Base-by-base conservation (phyloP, 2,329 filamentous ascomycete species). In the Stemphylium lycopersici region DNA sequence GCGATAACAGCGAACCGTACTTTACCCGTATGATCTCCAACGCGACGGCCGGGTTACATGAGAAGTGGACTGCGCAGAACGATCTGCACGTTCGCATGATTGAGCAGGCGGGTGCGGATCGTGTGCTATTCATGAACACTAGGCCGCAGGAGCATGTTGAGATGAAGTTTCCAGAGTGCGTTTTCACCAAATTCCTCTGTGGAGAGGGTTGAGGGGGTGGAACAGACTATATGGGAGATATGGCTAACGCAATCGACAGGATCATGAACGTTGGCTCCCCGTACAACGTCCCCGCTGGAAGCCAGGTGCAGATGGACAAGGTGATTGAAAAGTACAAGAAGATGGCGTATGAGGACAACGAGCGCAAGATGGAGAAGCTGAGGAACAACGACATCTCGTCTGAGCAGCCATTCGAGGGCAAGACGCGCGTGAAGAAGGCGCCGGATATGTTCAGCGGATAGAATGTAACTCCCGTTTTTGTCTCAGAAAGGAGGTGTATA, bases 111-210 rank as follows among this genome's bases (percentile, higher is more conserved):
- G 86, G 83, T 32, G 76, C 79, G 45, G 87, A 90, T 70, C 78
- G 84, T 56, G 83, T 86, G 62, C 71, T 89, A 62, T 87, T 88
- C 70, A 55, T 75, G 61, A 78, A 79, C 59, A 63, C 69, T n/a
- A 72, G 73, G 66, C 77, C 80, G 26, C 75, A 79, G 61, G 78
- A 75, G 48, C 72, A 79, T 62, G 76, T 85, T 39, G 79, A 85
- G 16, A 72, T 89, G 72, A 83, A 76, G 69, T 86, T 83, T 65
- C 85, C 84, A 31, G 87, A 90, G 87, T 90, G 83, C 58, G 86
- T 83, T 29, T 8, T 34, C 26, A 10, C 26, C 10, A 26, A 6
- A 10, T 29, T 29, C 11, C 2, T 29, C 6, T 24, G 4, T 24
- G 22, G 6, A 4, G 22, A 6, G 22, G 22, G 22, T 6, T 4